phyloP scores from a whole-genome alignment of 2,329 filamentous ascomycete genomes.

The Talaromyces sp. region DNA sequence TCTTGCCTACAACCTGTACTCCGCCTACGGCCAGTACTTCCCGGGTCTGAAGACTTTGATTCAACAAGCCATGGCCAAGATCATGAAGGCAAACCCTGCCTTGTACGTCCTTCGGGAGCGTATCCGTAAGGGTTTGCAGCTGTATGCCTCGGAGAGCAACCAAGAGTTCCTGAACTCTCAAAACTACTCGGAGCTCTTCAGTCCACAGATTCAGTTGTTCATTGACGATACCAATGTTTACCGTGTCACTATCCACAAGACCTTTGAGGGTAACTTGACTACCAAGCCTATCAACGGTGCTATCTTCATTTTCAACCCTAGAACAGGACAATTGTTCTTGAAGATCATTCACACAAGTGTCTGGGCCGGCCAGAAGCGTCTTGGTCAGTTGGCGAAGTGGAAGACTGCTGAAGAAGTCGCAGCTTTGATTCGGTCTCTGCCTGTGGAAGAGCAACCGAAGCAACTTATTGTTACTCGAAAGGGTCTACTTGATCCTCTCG shows the following conservation, averaged over 20 bases:
- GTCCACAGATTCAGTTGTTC: conserved; percentile 97
- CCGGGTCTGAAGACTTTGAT: conserved; percentile 92
- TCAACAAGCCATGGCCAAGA: conserved; percentile 98
- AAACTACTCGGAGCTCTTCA: conserved; percentile 98
- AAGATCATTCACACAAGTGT: conserved; percentile 99
- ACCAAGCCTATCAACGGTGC: conserved; percentile 99
- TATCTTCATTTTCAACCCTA: conserved; percentile 99
- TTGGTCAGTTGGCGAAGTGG: conserved; percentile 97
- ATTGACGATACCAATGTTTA: conserved; percentile 99
- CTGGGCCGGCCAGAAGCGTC: conserved; percentile 98
- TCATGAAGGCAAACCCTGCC: conserved; percentile 99
- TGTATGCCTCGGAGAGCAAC: conserved; percentile 98
- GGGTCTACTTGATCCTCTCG: conserved; percentile 92
- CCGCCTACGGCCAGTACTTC: conserved; percentile 98
- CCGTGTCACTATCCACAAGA: conserved; percentile 99
- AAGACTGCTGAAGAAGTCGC: conserved; percentile 99
- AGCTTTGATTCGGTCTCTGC: conserved; percentile 89
- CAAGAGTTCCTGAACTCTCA: conserved; percentile 99
- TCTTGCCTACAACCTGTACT: conserved; percentile 97
- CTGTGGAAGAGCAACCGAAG: conserved; percentile 97
- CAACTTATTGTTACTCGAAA: conserved; percentile 98
- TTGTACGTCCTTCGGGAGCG: conserved; percentile 95
- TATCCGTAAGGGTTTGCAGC: conserved; percentile 95
- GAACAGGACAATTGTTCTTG: conserved; percentile 93
- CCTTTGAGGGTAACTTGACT: conserved; percentile 97